These are phyloP conservation scores for Zymoseptoria ardabiliae DNA, from an alignment of 2,329 filamentous ascomycete species.

Conservation along the genomic window DNA sequence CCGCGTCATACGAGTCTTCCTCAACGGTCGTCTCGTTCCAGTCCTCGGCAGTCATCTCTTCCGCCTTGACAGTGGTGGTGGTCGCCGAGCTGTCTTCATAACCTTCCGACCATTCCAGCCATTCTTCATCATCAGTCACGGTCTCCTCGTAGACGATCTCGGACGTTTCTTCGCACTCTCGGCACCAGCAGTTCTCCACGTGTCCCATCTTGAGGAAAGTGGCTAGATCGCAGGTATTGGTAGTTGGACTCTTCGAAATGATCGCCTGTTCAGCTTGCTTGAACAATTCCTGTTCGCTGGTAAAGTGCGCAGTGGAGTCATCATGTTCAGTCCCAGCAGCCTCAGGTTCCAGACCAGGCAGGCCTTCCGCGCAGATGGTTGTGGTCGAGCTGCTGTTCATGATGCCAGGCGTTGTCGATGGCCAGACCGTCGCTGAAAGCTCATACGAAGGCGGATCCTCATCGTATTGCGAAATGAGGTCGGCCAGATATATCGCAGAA, in stretches of 20 bases:
- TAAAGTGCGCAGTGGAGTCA: conserved; percentile 21
- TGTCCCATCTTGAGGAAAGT: conserved; percentile 26
- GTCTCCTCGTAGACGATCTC: conserved; percentile 14
- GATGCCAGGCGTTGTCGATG: background rate
- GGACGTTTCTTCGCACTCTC: conserved; percentile 17
- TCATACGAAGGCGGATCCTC: background rate
- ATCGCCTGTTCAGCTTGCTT: conserved; percentile 4
- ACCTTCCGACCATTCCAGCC: conserved; percentile 17
- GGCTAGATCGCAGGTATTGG: conserved; percentile 19
- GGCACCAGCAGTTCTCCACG: conserved; percentile 25
- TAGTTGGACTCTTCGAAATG: conserved; percentile 5
- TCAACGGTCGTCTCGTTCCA: background rate
- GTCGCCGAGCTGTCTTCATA: conserved; percentile 1
- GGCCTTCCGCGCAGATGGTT: background rate
- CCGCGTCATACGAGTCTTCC: background rate
- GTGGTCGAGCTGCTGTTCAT: background rate
- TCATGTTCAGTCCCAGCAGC: conserved; percentile 1
- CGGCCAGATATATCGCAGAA: conserved; percentile 15
- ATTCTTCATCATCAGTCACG: conserved; percentile 6
- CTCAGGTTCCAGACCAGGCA: background rate
- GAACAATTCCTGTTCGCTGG: conserved; percentile 24
- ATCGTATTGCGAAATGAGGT: conserved; percentile 1
- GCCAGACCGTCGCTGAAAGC: conserved; percentile 6
- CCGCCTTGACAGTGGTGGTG: background rate
- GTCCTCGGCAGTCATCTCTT: background rate